A percentile compares a stretch with the other conserved stretches of the same genome.
Evolutionary conservation across 2,329 filamentous ascomycete species (phyloP).

Genomic region (Penicillium sp.): DNA sequence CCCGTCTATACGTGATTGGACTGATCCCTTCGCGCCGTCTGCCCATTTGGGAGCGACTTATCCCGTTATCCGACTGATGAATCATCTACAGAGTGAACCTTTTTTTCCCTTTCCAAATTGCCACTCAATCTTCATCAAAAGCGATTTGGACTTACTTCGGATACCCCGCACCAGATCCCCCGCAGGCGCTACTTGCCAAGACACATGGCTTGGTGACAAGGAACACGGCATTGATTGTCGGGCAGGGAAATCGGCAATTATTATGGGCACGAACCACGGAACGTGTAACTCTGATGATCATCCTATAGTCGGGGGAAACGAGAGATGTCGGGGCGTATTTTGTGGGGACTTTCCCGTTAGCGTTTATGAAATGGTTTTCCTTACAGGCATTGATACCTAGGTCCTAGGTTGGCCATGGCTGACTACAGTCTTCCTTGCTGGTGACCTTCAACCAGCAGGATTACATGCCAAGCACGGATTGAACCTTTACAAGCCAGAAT

Average conservation of each 20-base stretch:
- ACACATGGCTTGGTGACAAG: not conserved
- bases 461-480: not conserved
- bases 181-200: conserved; percentile 2
- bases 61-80: not conserved
- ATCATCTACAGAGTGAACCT: not conserved
- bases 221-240: not conserved
- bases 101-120: not conserved
- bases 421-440: not conserved
- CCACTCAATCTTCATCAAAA: not conserved
- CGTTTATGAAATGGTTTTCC: not conserved
- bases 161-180: conserved; percentile 2
- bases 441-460: not conserved
- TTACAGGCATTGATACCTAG: not conserved
- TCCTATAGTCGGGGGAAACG: not conserved
- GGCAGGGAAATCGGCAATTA: not conserved
- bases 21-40: not conserved
- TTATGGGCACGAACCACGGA: not conserved
- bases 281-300: not conserved
- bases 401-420: not conserved
- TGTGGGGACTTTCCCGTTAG: not conserved
- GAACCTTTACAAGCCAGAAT: not conserved
- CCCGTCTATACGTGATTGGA: not conserved
- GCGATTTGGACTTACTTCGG: not conserved
- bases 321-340: not conserved
- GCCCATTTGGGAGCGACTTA: not conserved